Evolutionary conservation across 306 rosid species (phyloP).

Genomic region (Prunus mongolica): DNA sequence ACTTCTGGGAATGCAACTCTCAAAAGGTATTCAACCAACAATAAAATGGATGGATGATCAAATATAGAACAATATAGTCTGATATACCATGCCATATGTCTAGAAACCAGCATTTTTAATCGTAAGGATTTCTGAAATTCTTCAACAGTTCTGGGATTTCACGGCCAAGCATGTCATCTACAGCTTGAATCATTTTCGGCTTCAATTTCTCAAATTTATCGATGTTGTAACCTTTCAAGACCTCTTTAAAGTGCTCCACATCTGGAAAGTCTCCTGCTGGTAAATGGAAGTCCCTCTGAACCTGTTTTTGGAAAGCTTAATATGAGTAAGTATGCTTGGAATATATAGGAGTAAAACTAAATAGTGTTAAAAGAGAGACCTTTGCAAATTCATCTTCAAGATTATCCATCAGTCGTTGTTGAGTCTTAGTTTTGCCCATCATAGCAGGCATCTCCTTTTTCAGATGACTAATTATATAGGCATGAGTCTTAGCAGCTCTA

Average conservation of each 20-base stretch:
- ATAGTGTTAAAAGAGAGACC: background rate
- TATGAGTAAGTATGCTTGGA: background rate
- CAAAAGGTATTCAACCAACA: background rate
- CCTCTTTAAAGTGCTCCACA: conserved; percentile 43
- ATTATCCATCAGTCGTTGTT: conserved; percentile 44
- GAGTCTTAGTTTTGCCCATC: conserved; percentile 50
- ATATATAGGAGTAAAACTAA: background rate
- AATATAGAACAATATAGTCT: background rate
- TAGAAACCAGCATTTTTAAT: conserved; percentile 1
- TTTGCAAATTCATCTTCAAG: conserved; percentile 52
- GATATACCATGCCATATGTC: background rate
- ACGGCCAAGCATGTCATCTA: conserved; percentile 49
- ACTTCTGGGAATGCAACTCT: background rate
- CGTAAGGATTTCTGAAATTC: conserved; percentile 46
- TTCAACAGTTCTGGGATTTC: conserved; percentile 49
- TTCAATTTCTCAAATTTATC: conserved; percentile 49
- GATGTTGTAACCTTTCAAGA: conserved; percentile 34
- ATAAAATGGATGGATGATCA: background rate
- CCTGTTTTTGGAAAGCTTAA: conserved; percentile 20
- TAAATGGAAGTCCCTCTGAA: conserved; percentile 44
- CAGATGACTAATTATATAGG: conserved; percentile 50
- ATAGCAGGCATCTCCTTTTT: conserved; percentile 53
- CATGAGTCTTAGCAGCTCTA: conserved; percentile 46
- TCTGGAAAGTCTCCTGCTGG: conserved; percentile 46
- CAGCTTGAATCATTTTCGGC: conserved; percentile 50